A percentile compares a stretch with the other conserved stretches of the same genome.
phyloP scores from a whole-genome alignment of 768 basidiomycete species.

The Saitozyma podzolica region DNA sequence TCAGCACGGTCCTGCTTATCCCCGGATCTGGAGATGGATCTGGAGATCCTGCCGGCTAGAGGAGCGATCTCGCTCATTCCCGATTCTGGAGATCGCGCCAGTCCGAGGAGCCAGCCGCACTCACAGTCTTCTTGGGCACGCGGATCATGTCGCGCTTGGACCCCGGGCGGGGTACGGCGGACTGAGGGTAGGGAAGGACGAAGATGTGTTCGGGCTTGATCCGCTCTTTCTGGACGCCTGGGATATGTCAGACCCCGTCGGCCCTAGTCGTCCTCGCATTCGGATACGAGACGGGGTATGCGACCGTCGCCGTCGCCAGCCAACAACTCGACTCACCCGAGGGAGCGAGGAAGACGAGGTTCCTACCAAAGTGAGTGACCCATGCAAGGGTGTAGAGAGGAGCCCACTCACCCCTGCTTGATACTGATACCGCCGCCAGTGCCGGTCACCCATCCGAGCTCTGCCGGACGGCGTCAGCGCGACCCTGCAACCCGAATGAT shows the following conservation, averaged over 20 bases:
- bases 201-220: slow-evolving; percentile 82
- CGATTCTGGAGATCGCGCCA: background rate
- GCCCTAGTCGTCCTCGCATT: background rate
- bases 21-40: background rate
- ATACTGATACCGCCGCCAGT: slow-evolving; percentile 79
- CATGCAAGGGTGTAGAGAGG: background rate
- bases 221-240: slow-evolving; percentile 83
- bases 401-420: slow-evolving; percentile 60
- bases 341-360: slow-evolving; percentile 81
- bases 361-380: slow-evolving; percentile 20
- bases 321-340: slow-evolving; percentile 53
- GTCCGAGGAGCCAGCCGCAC: slow-evolving; percentile 2
- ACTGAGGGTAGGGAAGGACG: slow-evolving; percentile 75
- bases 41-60: background rate
- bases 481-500: slow-evolving; percentile 1
- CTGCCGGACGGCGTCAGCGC: slow-evolving; percentile 11
- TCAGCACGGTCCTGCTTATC: background rate
- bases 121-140: slow-evolving; percentile 62
- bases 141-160: slow-evolving; percentile 75
- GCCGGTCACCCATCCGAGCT: slow-evolving; percentile 86
- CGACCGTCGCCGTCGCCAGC: background rate
- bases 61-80: background rate
- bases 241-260: no score
- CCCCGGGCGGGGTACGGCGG: slow-evolving; percentile 61
- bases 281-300: background rate